phyloP scores from a whole-genome alignment of 768 basidiomycete genomes.

The Dentipellis fragilis region DNA sequence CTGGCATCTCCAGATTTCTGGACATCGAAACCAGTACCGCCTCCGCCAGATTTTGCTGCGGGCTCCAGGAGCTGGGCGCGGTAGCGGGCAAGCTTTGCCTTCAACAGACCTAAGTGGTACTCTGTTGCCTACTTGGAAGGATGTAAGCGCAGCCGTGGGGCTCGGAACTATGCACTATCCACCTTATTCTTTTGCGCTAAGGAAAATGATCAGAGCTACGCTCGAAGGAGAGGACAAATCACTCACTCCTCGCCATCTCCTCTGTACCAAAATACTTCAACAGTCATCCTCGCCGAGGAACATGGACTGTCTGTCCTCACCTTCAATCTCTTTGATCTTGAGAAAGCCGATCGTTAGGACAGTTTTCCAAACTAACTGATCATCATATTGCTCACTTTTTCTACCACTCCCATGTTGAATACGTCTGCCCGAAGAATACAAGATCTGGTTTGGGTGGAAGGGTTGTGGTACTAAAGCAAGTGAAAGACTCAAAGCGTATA shows the following conservation, averaged over 20 bases:
- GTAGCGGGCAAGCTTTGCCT: constrained; percentile 92
- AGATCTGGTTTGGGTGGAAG: not conserved
- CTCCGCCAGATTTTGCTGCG: constrained; percentile 67
- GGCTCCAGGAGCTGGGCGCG: constrained; percentile 94
- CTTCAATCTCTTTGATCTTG: constrained; percentile 94
- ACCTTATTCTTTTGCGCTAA: constrained; percentile 95
- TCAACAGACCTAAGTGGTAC: constrained; percentile 87
- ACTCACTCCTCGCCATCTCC: constrained; percentile 95
- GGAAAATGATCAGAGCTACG: not conserved
- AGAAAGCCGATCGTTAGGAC: not conserved
- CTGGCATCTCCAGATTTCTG: constrained; percentile 83
- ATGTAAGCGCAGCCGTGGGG: not conserved
- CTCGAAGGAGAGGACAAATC: not conserved
- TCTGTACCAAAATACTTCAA: constrained; percentile 33
- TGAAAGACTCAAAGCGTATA: too few species aligned
- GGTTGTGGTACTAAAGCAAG: too few species aligned
- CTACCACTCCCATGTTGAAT: constrained; percentile 78
- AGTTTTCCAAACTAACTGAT: too few species aligned
- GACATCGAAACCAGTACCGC: constrained; percentile 82
- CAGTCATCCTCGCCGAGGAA: too few species aligned
- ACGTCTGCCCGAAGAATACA: too few species aligned
- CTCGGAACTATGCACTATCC: constrained; percentile 6
- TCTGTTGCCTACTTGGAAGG: constrained; percentile 62
- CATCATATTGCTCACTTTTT: constrained; percentile 52
- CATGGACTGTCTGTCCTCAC: constrained; percentile 32